These are phyloP conservation scores for Jacaranda copaia DNA, from an alignment of 257 asterid species.

Conservation along the genomic window DNA sequence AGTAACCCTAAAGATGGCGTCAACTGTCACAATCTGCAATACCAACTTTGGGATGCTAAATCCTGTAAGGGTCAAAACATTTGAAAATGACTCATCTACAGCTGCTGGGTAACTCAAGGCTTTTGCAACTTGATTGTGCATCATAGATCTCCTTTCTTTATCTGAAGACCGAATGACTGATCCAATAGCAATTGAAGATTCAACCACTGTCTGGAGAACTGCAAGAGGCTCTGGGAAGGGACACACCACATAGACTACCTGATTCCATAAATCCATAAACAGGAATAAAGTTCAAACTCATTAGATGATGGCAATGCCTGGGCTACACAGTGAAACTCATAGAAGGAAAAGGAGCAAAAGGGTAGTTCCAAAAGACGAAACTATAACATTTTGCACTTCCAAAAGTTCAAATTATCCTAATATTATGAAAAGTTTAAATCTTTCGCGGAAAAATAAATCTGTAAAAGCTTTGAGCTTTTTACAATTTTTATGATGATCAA, in stretches of 20 bases:
- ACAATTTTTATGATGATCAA: slow-evolving; percentile 25
- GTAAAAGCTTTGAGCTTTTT: slow-evolving; percentile 10
- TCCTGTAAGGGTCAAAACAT: slow-evolving; percentile 88
- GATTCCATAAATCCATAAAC: slow-evolving; percentile 35
- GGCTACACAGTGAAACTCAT: slow-evolving; percentile 19
- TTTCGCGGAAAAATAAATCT: background rate
- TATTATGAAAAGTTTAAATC: background rate
- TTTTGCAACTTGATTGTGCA: slow-evolving; percentile 98
- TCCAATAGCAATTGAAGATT: slow-evolving; percentile 92
- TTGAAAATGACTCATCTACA: slow-evolving; percentile 90
- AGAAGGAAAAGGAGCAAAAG: background rate
- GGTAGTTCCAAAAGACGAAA: slow-evolving; percentile 19
- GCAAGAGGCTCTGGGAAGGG: slow-evolving; percentile 99
- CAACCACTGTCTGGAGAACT: slow-evolving; percentile 86
- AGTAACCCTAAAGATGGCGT: slow-evolving; percentile 93
- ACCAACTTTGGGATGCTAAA: slow-evolving; percentile 92
- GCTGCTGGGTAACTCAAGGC: slow-evolving; percentile 87
- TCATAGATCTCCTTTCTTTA: slow-evolving; percentile 84
- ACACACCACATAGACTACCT: slow-evolving; percentile 97
- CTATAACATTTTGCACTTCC: background rate
- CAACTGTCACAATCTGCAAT: slow-evolving; percentile 95
- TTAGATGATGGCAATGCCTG: slow-evolving; percentile 21
- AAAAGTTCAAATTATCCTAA: background rate
- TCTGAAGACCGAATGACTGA: slow-evolving; percentile 86
- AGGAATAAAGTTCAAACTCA: slow-evolving; percentile 27